Evolutionary conservation across 2,329 filamentous ascomycete species (phyloP), one percentile per base, ranked within the genome.

Genomic region (Penicillium sp.): DNA sequence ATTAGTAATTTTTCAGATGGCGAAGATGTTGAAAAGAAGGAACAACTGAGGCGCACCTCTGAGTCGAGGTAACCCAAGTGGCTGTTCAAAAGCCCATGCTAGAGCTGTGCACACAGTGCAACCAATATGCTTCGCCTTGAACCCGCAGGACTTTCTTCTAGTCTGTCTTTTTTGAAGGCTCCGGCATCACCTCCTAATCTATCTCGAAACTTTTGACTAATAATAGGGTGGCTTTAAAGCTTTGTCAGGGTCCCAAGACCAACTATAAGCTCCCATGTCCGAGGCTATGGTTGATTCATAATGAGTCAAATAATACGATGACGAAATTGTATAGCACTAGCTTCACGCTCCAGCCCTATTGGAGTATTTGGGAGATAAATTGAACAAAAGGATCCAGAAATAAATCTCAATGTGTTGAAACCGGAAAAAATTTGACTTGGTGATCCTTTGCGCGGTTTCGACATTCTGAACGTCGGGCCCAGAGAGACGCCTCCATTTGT

Each of bases 221-320:
- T 7, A 27, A 27, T 27, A 27, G 24, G 24, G 24, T 27, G 24
- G 24, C 24, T 27, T 27, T 27, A 5, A 6, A 27, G 24, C 24
- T 6, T 27, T 27, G 24, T 27, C 24, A 27, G 31, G 31, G 31
- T 10, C 31, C 9, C 31, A 31, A 31, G 6, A 31, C 31, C 3
- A 31, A 31, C 27, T 31, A 2, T 31, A 31, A 27, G 24, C 24
- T 27, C 9, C 31, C 31, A 31, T 31, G 9, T 31, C 6, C 22
- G 43, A 46, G 40, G 27, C 9, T 39, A 2, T 33, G 10, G 27
- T 44, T 60, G 60, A 65, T 60, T 64, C 61, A 65, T 57, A 18
- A 60, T 64, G 62, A 65, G 63, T 65, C 64, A 65, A 62, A 41
- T 41, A 40, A 41, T 41, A 40, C 43, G 49, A 52, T 31, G 27